Evolutionary conservation across 805 yeast genomes (phyloP).

Genomic region (Candida tibetensis): DNA sequence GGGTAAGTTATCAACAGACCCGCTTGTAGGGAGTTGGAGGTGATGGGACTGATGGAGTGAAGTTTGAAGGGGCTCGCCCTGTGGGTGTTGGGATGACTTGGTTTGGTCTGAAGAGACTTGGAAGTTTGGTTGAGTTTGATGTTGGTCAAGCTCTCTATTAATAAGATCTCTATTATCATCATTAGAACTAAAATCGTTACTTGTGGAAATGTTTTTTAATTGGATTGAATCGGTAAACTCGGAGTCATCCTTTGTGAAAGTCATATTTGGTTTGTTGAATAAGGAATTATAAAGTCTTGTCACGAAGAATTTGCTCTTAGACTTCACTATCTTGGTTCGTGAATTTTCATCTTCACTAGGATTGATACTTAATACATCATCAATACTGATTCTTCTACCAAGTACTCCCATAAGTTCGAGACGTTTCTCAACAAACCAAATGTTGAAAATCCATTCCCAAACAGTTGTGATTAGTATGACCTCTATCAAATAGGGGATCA

Average conservation of each 20-base stretch:
- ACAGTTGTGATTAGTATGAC: slow-evolving; percentile 51
- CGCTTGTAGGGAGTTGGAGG: too few species aligned
- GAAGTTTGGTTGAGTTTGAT: too few species aligned
- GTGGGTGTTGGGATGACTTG: too few species aligned
- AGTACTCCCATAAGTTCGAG: slow-evolving; percentile 56
- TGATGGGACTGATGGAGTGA: too few species aligned
- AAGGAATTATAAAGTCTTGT: neutral
- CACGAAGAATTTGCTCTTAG: neutral
- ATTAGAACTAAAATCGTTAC: too few species aligned
- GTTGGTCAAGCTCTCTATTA: too few species aligned
- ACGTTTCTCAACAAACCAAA: slow-evolving; percentile 47
- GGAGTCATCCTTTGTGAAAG: slow-evolving; percentile 1
- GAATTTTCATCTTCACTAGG: slow-evolving; percentile 7
- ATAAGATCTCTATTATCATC: too few species aligned
- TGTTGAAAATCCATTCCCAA: slow-evolving; percentile 67
- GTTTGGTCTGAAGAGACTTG: too few species aligned
- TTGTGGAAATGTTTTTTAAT: neutral
- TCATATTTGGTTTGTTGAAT: neutral
- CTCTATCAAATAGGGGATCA: slow-evolving; percentile 43
- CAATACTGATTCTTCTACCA: slow-evolving; percentile 56
- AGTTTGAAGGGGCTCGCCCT: too few species aligned
- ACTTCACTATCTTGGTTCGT: neutral
- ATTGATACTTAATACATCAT: slow-evolving; percentile 28
- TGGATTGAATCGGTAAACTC: neutral
- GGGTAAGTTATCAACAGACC: too few species aligned